Evolutionary conservation across 2,329 filamentous ascomycete genomes (phyloP), one percentile per base, ranked within the genome.

Genomic region (Botrytis deweyae): DNA sequence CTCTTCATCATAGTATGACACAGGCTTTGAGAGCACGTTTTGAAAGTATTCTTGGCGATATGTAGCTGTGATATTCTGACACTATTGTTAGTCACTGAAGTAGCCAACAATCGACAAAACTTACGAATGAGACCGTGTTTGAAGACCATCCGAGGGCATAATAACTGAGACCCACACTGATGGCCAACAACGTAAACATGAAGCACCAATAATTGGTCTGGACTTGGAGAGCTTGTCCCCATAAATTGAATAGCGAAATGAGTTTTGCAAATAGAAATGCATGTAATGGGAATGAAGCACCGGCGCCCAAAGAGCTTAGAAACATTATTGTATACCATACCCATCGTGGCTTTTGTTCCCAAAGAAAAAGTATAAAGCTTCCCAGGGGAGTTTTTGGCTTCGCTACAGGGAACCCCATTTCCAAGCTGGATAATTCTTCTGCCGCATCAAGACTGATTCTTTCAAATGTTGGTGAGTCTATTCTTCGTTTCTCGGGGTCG

Each of bases 151-250:
- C 80, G n/a, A 81, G 74, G 16, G 76, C 72, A 44, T 76, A 80
- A 67, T 80, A 81, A 44, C 82, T 82, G 0, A 85, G 52, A 18
- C 81, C 80, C 70, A 83, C 79, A 29, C 80, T 82, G 72, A 85
- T 78, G 55, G 85, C 82, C 74, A 87, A 79, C 38, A 86, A 78
- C 62, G 86, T 84, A 73, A 87, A 86, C 84, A 86, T 86, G n/a
- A 85, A 81, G 4, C 84, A 81, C 84, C 84, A 87, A 77, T 86
- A 85, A 75, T 85, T 83, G 12, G 82, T 83, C 14, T 76, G 76
- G 36, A 58, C 65, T 38, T 76, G 72, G 14, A 80, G 77, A 58
- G 77, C 73, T 49, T 74, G 40, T 3, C 76, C 75, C 12, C 64
- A 52, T 33, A 76, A 44, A 22, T 58, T 58, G 62, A 29, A 75